These are phyloP conservation scores for Blastomyces emzantsi DNA, from an alignment of 2,329 filamentous ascomycete genomes.

Conservation along the genomic window DNA sequence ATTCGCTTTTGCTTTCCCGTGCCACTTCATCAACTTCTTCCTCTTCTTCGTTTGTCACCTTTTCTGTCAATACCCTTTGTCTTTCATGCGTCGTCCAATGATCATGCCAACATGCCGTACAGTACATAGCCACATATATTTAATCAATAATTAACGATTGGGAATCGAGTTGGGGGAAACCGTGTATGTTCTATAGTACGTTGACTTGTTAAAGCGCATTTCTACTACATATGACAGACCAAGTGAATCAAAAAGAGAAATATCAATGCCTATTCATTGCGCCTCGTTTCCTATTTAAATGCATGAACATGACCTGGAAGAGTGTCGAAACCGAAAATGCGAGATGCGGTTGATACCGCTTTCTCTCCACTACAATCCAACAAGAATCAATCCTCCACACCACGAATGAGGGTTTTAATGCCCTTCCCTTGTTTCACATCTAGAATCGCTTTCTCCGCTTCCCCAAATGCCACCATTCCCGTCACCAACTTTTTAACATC, in stretches of 20 bases:
- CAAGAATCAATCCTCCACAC: conserved; percentile 20
- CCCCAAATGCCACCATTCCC: conserved; percentile 63
- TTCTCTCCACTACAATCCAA: background rate
- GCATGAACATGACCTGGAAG: background rate
- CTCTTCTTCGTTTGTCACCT: background rate
- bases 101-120: background rate
- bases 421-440: conserved; percentile 74
- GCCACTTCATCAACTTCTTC: background rate
- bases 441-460: conserved; percentile 79
- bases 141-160: background rate
- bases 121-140: background rate
- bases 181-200: background rate
- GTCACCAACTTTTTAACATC: conserved; percentile 71
- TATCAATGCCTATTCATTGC: background rate
- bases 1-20: background rate
- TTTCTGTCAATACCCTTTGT: background rate
- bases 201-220: background rate
- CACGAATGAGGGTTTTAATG: conserved; percentile 41
- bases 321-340: background rate
- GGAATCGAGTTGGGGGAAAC: too few relatives aligned
- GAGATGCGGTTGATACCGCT: background rate
- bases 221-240: background rate
- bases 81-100: conserved; percentile 6
- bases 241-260: background rate
- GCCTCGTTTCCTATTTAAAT: background rate